Conservation (phyloP, 352 stramenopile species). For the Thalassiosira livingstoniorum region DNA sequence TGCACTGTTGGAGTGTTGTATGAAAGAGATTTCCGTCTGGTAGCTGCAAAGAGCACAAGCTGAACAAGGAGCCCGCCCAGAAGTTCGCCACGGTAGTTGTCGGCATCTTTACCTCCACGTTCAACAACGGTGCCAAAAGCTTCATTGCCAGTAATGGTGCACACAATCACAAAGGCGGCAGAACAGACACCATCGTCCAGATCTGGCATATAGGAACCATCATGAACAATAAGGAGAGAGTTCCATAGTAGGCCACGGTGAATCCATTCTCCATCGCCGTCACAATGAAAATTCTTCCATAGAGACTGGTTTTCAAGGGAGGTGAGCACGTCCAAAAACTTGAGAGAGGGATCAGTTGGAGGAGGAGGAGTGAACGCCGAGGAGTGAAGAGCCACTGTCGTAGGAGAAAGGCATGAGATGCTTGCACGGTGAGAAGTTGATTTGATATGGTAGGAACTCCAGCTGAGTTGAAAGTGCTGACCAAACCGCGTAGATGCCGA, state of each 20-base stretch:
- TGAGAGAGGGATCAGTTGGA: too few relatives aligned
- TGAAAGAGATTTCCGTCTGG: neutral
- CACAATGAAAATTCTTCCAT: conserved; percentile 1
- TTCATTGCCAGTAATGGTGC: neutral
- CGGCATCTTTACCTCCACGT: neutral
- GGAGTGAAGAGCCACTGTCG: too few relatives aligned
- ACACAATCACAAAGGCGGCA: neutral
- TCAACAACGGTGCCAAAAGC: neutral
- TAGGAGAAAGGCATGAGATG: too few relatives aligned
- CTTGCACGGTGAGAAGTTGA: too few relatives aligned
- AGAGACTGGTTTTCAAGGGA: conserved; percentile 8
- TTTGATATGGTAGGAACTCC: too few relatives aligned
- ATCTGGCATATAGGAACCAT: neutral
- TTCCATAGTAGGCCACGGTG: neutral
- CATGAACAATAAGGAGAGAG: neutral
- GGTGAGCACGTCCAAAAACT: too few relatives aligned
- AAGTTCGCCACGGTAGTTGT: neutral
- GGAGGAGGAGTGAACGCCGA: too few relatives aligned
- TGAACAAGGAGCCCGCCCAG: neutral
- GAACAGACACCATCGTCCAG: neutral
- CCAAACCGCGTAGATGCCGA: too few relatives aligned
- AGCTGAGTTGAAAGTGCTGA: too few relatives aligned
- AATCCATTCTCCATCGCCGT: conserved; percentile 7
- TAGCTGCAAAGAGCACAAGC: neutral
- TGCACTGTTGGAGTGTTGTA: neutral